A percentile compares a stretch with the other conserved stretches of the same genome.
These are phyloP conservation scores for Cordyceps farinosa DNA, from an alignment of 2,329 filamentous ascomycete species.

Conservation along the genomic window DNA sequence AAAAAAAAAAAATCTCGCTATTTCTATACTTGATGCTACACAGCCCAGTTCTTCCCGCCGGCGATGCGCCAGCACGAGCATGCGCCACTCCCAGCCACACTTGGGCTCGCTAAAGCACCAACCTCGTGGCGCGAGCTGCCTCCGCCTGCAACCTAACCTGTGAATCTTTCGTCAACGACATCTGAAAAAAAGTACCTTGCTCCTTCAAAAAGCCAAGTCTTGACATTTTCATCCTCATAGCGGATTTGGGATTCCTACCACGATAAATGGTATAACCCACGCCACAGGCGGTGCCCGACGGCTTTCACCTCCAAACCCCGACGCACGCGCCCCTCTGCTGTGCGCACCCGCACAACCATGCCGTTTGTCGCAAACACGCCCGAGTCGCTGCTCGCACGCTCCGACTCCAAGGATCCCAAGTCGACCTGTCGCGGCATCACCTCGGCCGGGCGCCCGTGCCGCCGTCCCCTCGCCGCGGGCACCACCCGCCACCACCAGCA, in stretches of 20 bases:
- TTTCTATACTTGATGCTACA: not conserved
- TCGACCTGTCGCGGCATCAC: slow-evolving; percentile 90
- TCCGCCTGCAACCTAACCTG: not conserved
- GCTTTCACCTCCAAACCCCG: not conserved
- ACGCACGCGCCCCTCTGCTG: not conserved
- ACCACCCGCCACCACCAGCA: slow-evolving; percentile 26
- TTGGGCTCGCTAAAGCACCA: not conserved
- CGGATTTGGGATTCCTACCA: not conserved
- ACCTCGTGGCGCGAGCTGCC: slow-evolving; percentile 11
- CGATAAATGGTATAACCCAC: not conserved
- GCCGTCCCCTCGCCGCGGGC: slow-evolving; percentile 55
- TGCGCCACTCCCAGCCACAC: slow-evolving; percentile 4
- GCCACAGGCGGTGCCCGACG: not conserved
- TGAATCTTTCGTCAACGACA: not conserved
- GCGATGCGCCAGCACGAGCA: not conserved
- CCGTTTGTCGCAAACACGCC: slow-evolving; percentile 59
- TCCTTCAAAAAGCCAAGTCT: not conserved
- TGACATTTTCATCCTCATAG: too few relatives aligned
- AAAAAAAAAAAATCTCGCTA: too few relatives aligned
- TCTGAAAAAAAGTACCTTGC: not conserved
- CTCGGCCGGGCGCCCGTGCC: slow-evolving; percentile 75
- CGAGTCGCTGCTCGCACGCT: slow-evolving; percentile 72
- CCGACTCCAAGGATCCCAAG: slow-evolving; percentile 78
- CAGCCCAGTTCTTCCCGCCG: not conserved
- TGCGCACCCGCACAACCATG: slow-evolving; percentile 26